phyloP scores from a whole-genome alignment of 345 rosid species.

The Moringa oleifera region DNA sequence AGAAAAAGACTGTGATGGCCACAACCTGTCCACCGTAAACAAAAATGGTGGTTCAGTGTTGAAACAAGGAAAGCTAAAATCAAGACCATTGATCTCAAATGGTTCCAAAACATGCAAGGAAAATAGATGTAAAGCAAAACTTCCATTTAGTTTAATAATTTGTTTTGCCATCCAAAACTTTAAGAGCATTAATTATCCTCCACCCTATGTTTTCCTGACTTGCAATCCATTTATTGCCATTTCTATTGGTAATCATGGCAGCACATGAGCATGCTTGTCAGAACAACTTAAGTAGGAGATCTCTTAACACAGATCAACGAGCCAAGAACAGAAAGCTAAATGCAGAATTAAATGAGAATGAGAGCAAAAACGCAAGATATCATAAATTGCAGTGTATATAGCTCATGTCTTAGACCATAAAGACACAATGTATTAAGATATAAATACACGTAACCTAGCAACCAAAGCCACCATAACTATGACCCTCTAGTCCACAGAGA shows the following conservation, averaged over 20 bases:
- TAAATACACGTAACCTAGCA: no score
- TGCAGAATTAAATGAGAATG: conserved; percentile 10
- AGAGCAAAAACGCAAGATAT: conserved; percentile 19
- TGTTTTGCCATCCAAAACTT: background rate
- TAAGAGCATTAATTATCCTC: no score
- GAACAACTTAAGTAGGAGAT: background rate
- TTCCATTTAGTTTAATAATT: no score
- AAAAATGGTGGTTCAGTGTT: background rate
- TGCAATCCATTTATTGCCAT: background rate
- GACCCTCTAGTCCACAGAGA: no score
- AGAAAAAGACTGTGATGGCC: conserved; percentile 77
- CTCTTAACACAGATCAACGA: background rate
- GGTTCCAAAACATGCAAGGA: background rate
- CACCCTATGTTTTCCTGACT: background rate
- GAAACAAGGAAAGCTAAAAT: no score
- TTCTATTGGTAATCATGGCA: no score
- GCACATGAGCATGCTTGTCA: background rate
- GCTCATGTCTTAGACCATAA: no score
- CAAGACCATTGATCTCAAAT: background rate
- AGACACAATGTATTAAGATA: conserved; percentile 9
- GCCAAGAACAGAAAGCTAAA: conserved; percentile 30
- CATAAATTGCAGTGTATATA: no score
- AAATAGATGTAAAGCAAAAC: background rate
- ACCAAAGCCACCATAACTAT: no score
- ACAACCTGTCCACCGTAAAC: conserved; percentile 45